Base-by-base conservation (phyloP, 1,284 basidiomycete genomes). In the Trametes hirsuta region DNA sequence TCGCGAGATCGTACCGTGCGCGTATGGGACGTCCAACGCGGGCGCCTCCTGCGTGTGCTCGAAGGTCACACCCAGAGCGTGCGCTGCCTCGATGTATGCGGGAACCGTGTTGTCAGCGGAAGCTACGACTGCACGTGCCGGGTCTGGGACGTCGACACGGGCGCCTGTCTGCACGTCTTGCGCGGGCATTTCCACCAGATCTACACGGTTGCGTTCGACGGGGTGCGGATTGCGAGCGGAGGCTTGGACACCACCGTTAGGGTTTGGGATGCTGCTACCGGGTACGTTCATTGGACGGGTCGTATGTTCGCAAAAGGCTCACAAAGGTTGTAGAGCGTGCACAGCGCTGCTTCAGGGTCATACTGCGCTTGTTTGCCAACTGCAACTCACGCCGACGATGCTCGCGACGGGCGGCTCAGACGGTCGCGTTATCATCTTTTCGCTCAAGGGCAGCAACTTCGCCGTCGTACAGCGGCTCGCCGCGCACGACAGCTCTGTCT, bases 341-440 rank as follows among this genome's bases (percentile, higher is more conserved):
- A 74, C 93, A 6, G 94, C 95, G 4, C 82, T 97, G 10, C 83
- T 98, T 0, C 93, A 95, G 74, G 96, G 94, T 2, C 97, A 98
- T 74, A 96, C 95, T 0, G 91, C 94, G 2, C 88, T 98, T 53
- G 95, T 99, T 9, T 97, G 95, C 64, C 94, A 97, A 72, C 81
- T 98, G 24, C 95, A 97, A 73, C 83, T 99, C 49, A 86, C 86
- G 2, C 83, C 83, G 55, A 81, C 79, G 66, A 78, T 90, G 30
- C 86, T 98, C 56, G 90, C 91, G 45, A 97, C 95, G 0, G 96
- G 95, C 48, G 95, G 94, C 18, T 95, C 95, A 0, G 96, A 98
- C 70, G 97, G 97, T 1, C 87, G 94, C 0, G 91, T 98, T 40
- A 94, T 98, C 71, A 90, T 93, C 35, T 98, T 95, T 76, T 86